Evolutionary conservation across 352 stramenopile species (phyloP), one percentile per base, ranked within the genome.

Genomic region (Hyaloperonospora brassicae): DNA sequence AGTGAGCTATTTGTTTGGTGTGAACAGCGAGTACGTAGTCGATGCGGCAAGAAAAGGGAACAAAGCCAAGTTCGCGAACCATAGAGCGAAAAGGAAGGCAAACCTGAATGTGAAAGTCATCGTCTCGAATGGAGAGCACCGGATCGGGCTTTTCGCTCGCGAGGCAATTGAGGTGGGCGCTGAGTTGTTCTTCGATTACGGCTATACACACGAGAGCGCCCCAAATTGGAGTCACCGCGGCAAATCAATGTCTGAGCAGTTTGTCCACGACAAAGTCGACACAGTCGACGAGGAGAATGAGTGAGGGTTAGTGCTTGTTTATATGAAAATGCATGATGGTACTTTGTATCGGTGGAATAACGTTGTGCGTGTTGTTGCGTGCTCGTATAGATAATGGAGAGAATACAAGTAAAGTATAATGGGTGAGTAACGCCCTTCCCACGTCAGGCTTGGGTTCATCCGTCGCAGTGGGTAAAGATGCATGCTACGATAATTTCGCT

Each of bases 21-120:
- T 97, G 10, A 97, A 90, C 55, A 80, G 69, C 2, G 91, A 98
- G 9, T 80, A 84, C 45, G 82, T 94, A 22, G 75, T 98, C 27
- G 95, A 98, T 62, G 91, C 93, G 1, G 84, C 84, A 30, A 77
- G 83, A 23, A 91, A 96, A 60, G 94, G 95, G 14, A 98, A 98
- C 70, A 97, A 98, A 64, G 87, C 81, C 38, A 89, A 94, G 52
- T 98, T 96, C 68, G 81, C 86, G 1, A 96, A 97, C 56, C 90
- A 98, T 52, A 65, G 60, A 10, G 44, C 52, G 7, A 61, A 64
- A 44, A 64, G 66, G 17, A 50, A 56, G 5, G 73, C 86, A 11
- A 97, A 97, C 51, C 80, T 87, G 39, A 70, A 87, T 47, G 77
- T 91, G 5, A 84, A 79, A 48, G 90, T 95, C 50, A 62, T 95